Percentiles rank a stretch among this genome's conserved stretches.
Conservation (phyloP, 352 stramenopile genomes). For the Phytopythium vexans region DNA sequence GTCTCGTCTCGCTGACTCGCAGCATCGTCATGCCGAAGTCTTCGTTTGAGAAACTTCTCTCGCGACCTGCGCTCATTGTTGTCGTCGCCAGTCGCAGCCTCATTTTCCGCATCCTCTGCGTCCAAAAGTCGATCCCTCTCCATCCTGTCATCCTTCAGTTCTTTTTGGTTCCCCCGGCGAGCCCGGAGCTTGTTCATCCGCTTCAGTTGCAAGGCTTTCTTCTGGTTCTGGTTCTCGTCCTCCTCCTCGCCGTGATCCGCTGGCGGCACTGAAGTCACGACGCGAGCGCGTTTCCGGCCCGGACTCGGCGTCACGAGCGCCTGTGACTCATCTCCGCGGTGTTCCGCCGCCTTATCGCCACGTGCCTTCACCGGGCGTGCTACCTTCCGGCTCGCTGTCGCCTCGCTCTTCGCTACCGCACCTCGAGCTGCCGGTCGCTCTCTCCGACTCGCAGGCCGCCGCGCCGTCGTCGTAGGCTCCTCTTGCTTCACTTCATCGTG, state of each 20-base stretch:
- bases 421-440: no score
- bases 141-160: not conserved
- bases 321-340: not conserved
- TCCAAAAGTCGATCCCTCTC: not conserved
- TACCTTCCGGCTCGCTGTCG: no score
- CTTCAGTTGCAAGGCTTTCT: not conserved
- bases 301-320: slow-evolving; percentile 4
- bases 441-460: not conserved
- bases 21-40: no score
- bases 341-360: not conserved
- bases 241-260: not conserved
- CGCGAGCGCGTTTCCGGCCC: not conserved
- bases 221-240: not conserved
- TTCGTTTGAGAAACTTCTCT: no score
- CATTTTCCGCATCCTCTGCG: not conserved
- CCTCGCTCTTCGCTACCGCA: no score
- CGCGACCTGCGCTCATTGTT: no score
- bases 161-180: not conserved
- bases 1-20: no score
- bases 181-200: slow-evolving; percentile 1
- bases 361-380: no score
- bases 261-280: not conserved
- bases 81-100: no score
- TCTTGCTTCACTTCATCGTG: not conserved
- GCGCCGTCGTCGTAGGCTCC: not conserved